Base-by-base conservation (phyloP, 306 rosid species). In the Inga oerstediana region DNA sequence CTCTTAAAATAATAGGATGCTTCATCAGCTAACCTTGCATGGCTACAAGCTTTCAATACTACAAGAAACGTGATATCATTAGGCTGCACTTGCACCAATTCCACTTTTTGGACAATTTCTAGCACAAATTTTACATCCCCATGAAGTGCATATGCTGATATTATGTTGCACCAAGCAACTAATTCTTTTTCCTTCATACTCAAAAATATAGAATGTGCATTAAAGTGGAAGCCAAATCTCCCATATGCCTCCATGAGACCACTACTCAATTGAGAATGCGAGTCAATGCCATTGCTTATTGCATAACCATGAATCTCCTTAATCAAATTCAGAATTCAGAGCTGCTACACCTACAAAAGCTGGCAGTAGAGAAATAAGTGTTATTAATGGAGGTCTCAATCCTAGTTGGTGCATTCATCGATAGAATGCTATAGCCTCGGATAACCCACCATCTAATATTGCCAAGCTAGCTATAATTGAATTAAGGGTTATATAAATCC, bases 31-130 rank as follows among this genome's bases (percentile, higher is more conserved):
- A 94, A 86, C 3, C 97, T 93, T 19, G 86, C 93, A 74, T 94
- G 97, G 68, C 95, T 94, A 61, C 95, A 94, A 15, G 97, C 95
- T 78, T 94, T 92, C 86, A 94, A 72, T 19, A 92, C 93, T 0
- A 79, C 92, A n/a, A 92, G 93, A 74, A 94, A 92, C 15, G 95
- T 85, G 48, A 94, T 88, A 37, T 86, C 91, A 59, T 94, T 95
- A 2, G 97, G 98, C 87, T 32, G 54, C 20, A 94, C 91, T 84
- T 70, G 3, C 30, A 83, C 89, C 79, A 46, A 37, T 68, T 92
- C 94, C 97, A 94, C 92, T 68, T 82, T 68, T 37, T 24, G 44
- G 79, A 94, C 91, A 56, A 77, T 24, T 68, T 84, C 89, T 20
- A 94, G 78, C 3, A 95, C 97, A 72, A 67, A 61, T 81, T 46